A percentile compares a stretch with the other conserved stretches of the same genome.
Evolutionary conservation across 441 rosid genomes (phyloP).

Genomic region (Daphne laureola): DNA sequence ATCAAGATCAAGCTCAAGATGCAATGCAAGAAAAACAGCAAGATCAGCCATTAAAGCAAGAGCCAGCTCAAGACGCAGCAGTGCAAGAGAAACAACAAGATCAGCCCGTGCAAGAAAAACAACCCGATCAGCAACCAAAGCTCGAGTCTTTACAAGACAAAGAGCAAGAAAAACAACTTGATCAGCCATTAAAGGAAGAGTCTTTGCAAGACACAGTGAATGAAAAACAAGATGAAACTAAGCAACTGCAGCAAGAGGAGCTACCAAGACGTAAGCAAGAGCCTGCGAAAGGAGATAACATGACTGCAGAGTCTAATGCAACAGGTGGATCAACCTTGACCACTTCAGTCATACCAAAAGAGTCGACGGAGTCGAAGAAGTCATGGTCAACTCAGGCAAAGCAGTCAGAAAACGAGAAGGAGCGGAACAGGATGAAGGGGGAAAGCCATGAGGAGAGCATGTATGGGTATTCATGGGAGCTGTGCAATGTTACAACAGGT

Average conservation of each 20-base stretch:
- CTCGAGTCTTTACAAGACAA: not conserved
- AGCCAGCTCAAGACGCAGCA: not conserved
- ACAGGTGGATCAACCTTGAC: conserved; percentile 22
- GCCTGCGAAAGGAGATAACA: conserved; percentile 14
- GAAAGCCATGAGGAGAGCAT: conserved; percentile 22
- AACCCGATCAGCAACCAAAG: conserved; percentile 13
- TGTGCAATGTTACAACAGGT: conserved; percentile 79
- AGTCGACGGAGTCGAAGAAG: conserved; percentile 69
- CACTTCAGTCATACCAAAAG: conserved; percentile 62
- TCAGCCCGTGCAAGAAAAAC: conserved; percentile 22
- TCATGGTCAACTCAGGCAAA: conserved; percentile 73
- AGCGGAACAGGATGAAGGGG: conserved; percentile 42
- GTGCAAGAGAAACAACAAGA: conserved; percentile 22
- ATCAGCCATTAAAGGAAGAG: conserved; percentile 3
- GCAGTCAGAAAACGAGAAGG: conserved; percentile 76
- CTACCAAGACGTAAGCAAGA: conserved; percentile 15
- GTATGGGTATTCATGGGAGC: conserved; percentile 47
- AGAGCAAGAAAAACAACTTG: conserved; percentile 14
- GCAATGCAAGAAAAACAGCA: conserved; percentile 12
- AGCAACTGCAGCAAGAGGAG: conserved; percentile 6
- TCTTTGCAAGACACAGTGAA: conserved; percentile 2
- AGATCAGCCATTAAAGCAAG: conserved; percentile 2
- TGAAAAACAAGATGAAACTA: conserved; percentile 7
- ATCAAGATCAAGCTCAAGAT: not conserved
- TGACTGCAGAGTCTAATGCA: conserved; percentile 10